Evolutionary conservation across 2,329 filamentous ascomycete species (phyloP).

Genomic region (Alternaria atra): DNA sequence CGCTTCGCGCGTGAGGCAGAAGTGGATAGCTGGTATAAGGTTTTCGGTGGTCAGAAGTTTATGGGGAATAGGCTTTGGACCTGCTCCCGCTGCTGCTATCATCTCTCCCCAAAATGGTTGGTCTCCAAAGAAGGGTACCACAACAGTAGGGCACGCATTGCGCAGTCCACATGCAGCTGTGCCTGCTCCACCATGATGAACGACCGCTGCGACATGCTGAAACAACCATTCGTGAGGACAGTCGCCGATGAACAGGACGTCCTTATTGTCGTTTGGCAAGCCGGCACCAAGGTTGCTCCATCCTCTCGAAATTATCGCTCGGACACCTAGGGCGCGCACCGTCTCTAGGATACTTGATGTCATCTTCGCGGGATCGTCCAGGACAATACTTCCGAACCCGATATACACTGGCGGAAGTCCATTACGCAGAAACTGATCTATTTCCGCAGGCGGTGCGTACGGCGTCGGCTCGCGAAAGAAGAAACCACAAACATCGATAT

Average conservation of each 20-base stretch:
- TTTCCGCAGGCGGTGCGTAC: conserved; percentile 53
- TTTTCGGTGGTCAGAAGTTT: conserved; percentile 37
- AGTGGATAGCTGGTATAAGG: conserved; percentile 34
- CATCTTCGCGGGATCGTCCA: conserved; percentile 59
- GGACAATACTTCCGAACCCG: conserved; percentile 66
- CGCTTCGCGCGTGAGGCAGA: conserved; percentile 30
- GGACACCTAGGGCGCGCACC: conserved; percentile 70
- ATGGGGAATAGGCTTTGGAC: conserved; percentile 37
- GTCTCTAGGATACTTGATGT: conserved; percentile 59
- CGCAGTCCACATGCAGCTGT: conserved; percentile 83
- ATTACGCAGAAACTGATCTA: conserved; percentile 57
- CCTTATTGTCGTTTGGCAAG: conserved; percentile 22
- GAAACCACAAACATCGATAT: conserved; percentile 54
- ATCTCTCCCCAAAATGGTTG: conserved; percentile 49
- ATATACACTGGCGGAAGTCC: conserved; percentile 64
- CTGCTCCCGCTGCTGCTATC: conserved; percentile 43
- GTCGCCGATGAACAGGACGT: conserved; percentile 68
- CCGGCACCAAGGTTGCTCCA: conserved; percentile 25
- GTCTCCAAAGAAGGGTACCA: conserved; percentile 75
- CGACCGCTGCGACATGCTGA: conserved; percentile 76
- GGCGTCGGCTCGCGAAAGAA: conserved; percentile 53
- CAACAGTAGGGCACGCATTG: conserved; percentile 76
- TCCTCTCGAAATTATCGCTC: conserved; percentile 4
- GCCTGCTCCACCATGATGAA: conserved; percentile 87
- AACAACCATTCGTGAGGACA: conserved; percentile 90